Conservation (phyloP, 305 asterid genomes). For the Fraxinus sp. region DNA sequence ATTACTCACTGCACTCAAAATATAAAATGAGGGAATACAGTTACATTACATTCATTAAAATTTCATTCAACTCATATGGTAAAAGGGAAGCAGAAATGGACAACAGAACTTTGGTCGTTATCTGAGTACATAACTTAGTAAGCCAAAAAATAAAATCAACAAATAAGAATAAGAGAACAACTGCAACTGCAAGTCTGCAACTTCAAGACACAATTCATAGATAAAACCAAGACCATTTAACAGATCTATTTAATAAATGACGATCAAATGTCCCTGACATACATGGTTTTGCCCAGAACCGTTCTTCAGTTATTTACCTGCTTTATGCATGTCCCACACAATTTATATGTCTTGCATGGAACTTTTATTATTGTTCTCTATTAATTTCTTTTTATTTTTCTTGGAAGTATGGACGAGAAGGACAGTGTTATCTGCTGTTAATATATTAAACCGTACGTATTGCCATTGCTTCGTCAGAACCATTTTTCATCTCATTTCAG, state of each 20-base stretch:
- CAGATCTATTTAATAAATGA: not conserved
- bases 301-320: not conserved
- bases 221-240: not conserved
- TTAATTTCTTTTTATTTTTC: not conserved
- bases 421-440: not conserved
- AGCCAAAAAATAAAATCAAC: not conserved
- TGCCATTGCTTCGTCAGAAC: not conserved
- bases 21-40: not conserved
- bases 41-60: not conserved
- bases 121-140: not conserved
- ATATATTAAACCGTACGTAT: not conserved
- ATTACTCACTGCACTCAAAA: slow-evolving; percentile 22
- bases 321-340: not conserved
- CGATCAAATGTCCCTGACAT: not conserved
- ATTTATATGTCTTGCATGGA: not conserved
- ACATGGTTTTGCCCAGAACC: not conserved
- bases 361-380: not conserved
- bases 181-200: not conserved
- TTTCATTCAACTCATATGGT: slow-evolving; percentile 8
- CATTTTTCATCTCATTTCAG: not conserved
- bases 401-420: not conserved
- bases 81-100: not conserved
- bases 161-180: not conserved
- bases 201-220: not conserved
- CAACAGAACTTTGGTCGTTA: not conserved